Percentiles rank a stretch among this genome's conserved stretches.
These are phyloP conservation scores for Schrenkiella parvula DNA, from an alignment of 345 rosid species.

Conservation along the genomic window DNA sequence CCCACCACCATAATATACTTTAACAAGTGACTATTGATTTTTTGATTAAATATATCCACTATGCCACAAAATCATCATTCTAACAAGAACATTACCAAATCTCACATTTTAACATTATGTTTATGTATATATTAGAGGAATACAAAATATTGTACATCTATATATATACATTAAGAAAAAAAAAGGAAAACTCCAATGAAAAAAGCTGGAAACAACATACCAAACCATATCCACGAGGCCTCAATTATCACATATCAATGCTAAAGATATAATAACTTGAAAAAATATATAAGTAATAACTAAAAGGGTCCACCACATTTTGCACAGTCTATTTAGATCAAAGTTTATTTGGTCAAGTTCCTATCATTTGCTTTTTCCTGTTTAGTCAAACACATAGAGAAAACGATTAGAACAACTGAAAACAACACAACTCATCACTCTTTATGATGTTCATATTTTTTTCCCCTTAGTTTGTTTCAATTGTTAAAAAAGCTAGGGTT, in stretches of 20 bases:
- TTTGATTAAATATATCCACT: constrained; percentile 9
- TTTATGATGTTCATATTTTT: neutral
- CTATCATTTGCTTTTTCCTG: constrained; percentile 31
- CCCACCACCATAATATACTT: constrained; percentile 27
- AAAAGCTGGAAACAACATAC: constrained; percentile 28
- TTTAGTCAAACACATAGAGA: constrained; percentile 31
- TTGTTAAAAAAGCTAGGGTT: neutral
- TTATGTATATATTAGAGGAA: neutral
- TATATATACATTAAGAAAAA: neutral
- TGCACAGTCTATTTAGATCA: constrained; percentile 17
- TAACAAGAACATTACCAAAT: constrained; percentile 18
- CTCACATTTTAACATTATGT: neutral
- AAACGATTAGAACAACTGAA: constrained; percentile 21
- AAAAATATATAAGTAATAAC: constrained; percentile 4
- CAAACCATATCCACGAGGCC: constrained; percentile 25
- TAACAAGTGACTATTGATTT: constrained; percentile 16
- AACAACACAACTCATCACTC: constrained; percentile 1
- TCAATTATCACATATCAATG: constrained; percentile 15
- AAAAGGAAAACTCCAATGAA: neutral
- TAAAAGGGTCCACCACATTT: constrained; percentile 11
- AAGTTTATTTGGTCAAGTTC: constrained; percentile 22
- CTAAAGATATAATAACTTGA: neutral
- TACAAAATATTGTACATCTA: neutral
- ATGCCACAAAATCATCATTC: constrained; percentile 14
- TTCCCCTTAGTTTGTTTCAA: neutral